A percentile compares a stretch with the other conserved stretches of the same genome.
Conservation (phyloP, 768 basidiomycete genomes). For the Auricularia cornea region DNA sequence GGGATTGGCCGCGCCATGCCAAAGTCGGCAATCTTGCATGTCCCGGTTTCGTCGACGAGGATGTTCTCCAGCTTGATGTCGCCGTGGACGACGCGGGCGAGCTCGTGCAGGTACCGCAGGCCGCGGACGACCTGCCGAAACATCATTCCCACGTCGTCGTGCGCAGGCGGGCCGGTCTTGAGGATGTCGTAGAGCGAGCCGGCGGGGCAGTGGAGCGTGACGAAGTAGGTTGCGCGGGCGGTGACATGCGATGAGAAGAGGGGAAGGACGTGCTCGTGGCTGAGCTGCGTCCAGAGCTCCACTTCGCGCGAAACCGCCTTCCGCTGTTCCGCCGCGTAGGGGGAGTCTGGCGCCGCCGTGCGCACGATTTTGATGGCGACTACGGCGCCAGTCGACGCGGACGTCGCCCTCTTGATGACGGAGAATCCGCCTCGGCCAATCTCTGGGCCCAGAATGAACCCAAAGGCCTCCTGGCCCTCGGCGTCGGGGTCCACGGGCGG, state of each 20-base stretch:
- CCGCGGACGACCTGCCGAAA: slow-evolving; percentile 81
- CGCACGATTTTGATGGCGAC: slow-evolving; percentile 82
- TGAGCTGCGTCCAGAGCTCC: slow-evolving; percentile 62
- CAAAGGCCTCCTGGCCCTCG: slow-evolving; percentile 57
- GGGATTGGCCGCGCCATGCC: slow-evolving; percentile 67
- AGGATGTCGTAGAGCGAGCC: slow-evolving; percentile 82
- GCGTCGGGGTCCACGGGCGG: slow-evolving; percentile 39
- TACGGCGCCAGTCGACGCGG: slow-evolving; percentile 51
- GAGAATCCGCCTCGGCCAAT: slow-evolving; percentile 80
- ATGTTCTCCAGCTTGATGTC: slow-evolving; percentile 98
- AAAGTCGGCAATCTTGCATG: slow-evolving; percentile 83
- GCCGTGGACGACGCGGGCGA: slow-evolving; percentile 72
- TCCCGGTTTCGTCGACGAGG: slow-evolving; percentile 78
- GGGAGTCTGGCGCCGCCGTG: slow-evolving; percentile 17
- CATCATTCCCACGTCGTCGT: slow-evolving; percentile 76
- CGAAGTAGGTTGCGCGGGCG: slow-evolving; percentile 61
- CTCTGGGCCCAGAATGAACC: slow-evolving; percentile 67
- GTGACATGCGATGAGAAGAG: slow-evolving; percentile 60
- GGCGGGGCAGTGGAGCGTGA: slow-evolving; percentile 77
- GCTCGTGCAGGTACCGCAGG: slow-evolving; percentile 73
- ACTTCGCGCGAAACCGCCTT: slow-evolving; percentile 64
- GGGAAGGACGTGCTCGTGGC: slow-evolving; percentile 81
- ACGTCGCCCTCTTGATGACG: slow-evolving; percentile 61
- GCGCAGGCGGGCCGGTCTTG: slow-evolving; percentile 57
- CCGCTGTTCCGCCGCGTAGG: slow-evolving; percentile 35